These are phyloP conservation scores for Chloranthus sessilifolius DNA, from an alignment of 164 flowering plant genomes.

Conservation along the genomic window DNA sequence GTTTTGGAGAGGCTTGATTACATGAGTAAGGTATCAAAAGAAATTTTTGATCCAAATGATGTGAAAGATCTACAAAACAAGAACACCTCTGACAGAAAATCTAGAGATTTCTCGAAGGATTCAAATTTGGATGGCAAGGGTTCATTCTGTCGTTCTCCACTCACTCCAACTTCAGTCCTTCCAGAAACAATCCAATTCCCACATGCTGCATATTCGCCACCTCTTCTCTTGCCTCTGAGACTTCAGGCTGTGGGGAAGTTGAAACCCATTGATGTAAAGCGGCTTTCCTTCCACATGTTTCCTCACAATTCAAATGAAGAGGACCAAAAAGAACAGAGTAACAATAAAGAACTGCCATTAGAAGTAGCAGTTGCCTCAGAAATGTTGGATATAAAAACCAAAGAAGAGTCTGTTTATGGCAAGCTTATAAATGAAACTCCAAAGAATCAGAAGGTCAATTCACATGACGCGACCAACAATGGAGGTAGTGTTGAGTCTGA, in stretches of 20 bases:
- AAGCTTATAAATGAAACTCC: constrained; percentile 9
- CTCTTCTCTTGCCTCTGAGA: constrained; percentile 42
- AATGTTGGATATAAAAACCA: background rate
- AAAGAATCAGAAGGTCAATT: constrained; percentile 2
- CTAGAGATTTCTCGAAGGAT: constrained; percentile 20
- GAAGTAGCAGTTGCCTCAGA: background rate
- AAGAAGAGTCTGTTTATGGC: no score
- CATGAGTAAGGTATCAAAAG: constrained; percentile 45
- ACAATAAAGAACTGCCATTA: constrained; percentile 1
- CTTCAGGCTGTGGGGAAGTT: constrained; percentile 59
- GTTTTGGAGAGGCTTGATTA: constrained; percentile 41
- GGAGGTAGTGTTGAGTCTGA: background rate
- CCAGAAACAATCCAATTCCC: constrained; percentile 26
- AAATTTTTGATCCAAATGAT: constrained; percentile 51
- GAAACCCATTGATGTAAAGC: constrained; percentile 58
- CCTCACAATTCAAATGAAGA: constrained; percentile 24
- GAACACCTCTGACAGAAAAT: constrained; percentile 9
- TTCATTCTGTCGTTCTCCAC: constrained; percentile 40
- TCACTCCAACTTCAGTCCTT: constrained; percentile 76
- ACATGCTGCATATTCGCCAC: constrained; percentile 31
- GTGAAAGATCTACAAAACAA: constrained; percentile 37
- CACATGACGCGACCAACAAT: constrained; percentile 3
- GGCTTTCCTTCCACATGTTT: constrained; percentile 44
- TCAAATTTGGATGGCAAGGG: constrained; percentile 27
- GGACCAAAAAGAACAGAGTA: constrained; percentile 12